Evolutionary conservation across 2,329 filamentous ascomycete genomes (phyloP).

Genomic region (Colletotrichum godetiae): DNA sequence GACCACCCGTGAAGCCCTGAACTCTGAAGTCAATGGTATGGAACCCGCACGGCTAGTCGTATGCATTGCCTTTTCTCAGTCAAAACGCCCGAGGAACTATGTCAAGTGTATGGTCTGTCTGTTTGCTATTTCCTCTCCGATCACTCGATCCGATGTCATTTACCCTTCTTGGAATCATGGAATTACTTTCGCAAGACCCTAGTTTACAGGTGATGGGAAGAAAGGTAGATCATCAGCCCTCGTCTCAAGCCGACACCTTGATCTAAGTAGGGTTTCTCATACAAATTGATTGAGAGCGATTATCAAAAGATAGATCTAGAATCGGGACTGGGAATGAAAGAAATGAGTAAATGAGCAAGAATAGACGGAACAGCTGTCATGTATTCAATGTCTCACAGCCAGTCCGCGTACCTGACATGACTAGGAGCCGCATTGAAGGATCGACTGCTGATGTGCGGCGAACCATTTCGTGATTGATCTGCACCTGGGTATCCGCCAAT

Average conservation of each 20-base stretch:
- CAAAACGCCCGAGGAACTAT: not conserved
- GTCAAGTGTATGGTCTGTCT: not conserved
- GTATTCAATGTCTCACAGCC: not conserved
- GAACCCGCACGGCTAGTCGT: not conserved
- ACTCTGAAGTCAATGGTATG: not conserved
- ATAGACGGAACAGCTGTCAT: not conserved
- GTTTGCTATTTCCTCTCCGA: not conserved
- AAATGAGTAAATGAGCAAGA: not conserved
- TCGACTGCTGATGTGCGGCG: conserved; percentile 6
- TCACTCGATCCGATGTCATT: not conserved
- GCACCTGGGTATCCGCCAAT: conserved; percentile 7
- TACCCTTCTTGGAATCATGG: not conserved
- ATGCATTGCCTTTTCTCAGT: not conserved
- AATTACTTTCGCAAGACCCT: not conserved
- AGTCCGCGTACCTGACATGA: not conserved
- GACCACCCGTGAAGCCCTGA: conserved; percentile 6
- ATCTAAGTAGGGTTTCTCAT: not conserved
- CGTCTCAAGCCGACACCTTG: not conserved
- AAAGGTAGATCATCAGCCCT: not conserved
- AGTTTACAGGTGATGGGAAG: not conserved
- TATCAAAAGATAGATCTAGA: not conserved
- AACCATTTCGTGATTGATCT: conserved; percentile 14
- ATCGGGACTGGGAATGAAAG: not conserved
- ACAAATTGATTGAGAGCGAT: not conserved
- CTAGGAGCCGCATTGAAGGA: conserved; percentile 2